Base-by-base conservation (phyloP, 768 basidiomycete species). In the Gloeopeniophorella convolvens region DNA sequence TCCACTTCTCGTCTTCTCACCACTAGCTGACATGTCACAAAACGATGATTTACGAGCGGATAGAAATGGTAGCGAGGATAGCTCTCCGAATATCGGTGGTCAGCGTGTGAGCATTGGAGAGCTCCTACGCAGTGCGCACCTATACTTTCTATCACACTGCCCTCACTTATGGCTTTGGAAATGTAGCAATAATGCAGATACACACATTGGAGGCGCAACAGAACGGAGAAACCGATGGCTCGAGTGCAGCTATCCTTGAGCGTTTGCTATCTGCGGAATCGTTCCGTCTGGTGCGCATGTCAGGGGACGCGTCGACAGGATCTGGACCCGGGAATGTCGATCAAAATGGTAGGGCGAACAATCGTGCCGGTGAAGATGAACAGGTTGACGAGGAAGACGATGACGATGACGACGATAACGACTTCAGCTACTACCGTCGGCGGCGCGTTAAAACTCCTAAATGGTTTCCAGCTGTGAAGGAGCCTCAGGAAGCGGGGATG, bases 401-500 rank as follows among this genome's bases (percentile, higher is more conserved):
- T 4, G 60, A 65, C 13, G 64, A 66, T 3, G 58, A 62, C 9
- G 52, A 57, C 42, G 42, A 49, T 16, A n/a, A 53, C 45, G 21
- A 51, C 48, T 60, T 58, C 64, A 61, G 55, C 18, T 35, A 42
- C 40, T 27, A 46, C 48, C 26, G 39, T 42, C 42, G 42, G 5
- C 23, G 48, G 28, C 54, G 37, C 34, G 48, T 56, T 24, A 63
- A 59, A 54, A 62, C 64, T 39, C 62, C 56, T 27, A 59, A 53
- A 11, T 74, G 68, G 69, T 72, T 65, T 49, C 61, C 65, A 26
- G 54, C 67, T 36, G 70, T 75, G 20, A 78, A 65, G 16, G 75
- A 83, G 50, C 85, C 89, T 5, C 77, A 83, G 63, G 59, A 76
- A 43, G 72, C 68, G 27, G 91, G 91, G 2, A 59, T 81, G 13